Percentiles rank a stretch among this genome's conserved stretches.
These are phyloP conservation scores for Hanseniaspora lindneri DNA, from an alignment of 805 yeast genomes.

Conservation along the genomic window DNA sequence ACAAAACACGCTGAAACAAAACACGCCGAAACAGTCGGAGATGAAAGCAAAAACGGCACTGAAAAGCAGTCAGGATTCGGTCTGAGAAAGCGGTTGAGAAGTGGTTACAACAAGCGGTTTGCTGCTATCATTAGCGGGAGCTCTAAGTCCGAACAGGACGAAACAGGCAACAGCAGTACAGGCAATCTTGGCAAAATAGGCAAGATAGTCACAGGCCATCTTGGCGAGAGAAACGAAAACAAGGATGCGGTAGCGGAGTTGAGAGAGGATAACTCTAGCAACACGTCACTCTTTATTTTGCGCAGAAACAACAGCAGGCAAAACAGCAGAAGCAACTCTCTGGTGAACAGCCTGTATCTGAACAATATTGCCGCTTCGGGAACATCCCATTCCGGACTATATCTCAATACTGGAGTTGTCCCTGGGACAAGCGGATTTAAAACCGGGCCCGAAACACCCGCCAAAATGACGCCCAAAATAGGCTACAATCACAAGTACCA, in stretches of 20 bases:
- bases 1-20: not conserved
- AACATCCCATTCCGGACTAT: not conserved
- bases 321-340: slow-evolving; percentile 13
- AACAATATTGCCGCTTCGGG: not conserved
- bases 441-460: slow-evolving; percentile 13
- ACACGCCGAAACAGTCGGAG: not conserved
- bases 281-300: slow-evolving; percentile 1
- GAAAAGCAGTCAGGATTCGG: slow-evolving; percentile 3
- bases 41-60: not conserved
- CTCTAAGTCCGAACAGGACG: not conserved
- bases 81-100: not conserved
- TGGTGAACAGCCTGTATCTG: slow-evolving; percentile 9
- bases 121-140: not conserved
- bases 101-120: slow-evolving; percentile 8
- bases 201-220: not conserved
- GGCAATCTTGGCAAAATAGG: not conserved
- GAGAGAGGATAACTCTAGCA: slow-evolving; percentile 1
- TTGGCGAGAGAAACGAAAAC: not conserved
- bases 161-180: not conserved
- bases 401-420: not conserved
- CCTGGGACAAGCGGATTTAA: slow-evolving; percentile 1
- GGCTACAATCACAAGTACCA: slow-evolving; percentile 21
- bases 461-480: slow-evolving; percentile 17
- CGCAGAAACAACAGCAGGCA: slow-evolving; percentile 16
- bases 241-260: slow-evolving; percentile 14